A percentile compares a stretch with the other conserved stretches of the same genome.
phyloP scores from a whole-genome alignment of 1,284 basidiomycete species.

The Puccinia horiana region DNA sequence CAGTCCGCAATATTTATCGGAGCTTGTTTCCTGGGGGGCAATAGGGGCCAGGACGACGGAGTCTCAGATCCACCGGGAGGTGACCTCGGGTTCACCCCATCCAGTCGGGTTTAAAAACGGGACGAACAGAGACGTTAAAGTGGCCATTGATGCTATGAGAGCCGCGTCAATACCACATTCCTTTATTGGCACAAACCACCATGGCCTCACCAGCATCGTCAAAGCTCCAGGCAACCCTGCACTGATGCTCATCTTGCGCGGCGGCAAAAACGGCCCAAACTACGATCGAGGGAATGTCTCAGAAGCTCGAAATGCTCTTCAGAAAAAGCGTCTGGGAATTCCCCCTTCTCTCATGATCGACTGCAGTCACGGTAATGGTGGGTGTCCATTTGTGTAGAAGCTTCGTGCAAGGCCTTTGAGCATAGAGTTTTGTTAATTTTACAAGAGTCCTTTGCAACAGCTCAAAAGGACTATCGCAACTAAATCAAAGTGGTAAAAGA shows the following conservation, averaged over 20 bases:
- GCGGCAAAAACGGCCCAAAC: constrained; percentile 82
- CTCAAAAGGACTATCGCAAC: constrained; percentile 66
- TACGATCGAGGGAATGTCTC: constrained; percentile 75
- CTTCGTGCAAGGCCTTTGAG: not conserved
- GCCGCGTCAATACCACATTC: constrained; percentile 81
- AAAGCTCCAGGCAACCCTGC: constrained; percentile 87
- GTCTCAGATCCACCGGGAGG: constrained; percentile 82
- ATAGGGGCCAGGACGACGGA: constrained; percentile 97
- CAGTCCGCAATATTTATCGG: constrained; percentile 91
- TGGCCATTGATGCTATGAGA: constrained; percentile 77
- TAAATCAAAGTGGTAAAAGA: constrained; percentile 64
- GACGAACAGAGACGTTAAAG: constrained; percentile 62
- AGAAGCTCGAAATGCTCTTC: constrained; percentile 61
- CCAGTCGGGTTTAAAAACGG: constrained; percentile 73
- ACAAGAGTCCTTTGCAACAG: not conserved
- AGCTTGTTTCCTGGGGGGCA: constrained; percentile 94
- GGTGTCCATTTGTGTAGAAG: constrained; percentile 67
- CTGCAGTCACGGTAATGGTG: constrained; percentile 74
- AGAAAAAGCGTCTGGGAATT: constrained; percentile 75
- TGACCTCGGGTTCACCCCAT: constrained; percentile 79
- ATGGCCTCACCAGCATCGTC: constrained; percentile 84
- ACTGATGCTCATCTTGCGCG: constrained; percentile 87
- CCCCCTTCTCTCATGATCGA: constrained; percentile 57
- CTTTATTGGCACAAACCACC: constrained; percentile 88
- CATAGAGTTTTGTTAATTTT: not conserved